phyloP scores from a whole-genome alignment of 805 yeast genomes.

The Yamadazyma akitaensis region DNA sequence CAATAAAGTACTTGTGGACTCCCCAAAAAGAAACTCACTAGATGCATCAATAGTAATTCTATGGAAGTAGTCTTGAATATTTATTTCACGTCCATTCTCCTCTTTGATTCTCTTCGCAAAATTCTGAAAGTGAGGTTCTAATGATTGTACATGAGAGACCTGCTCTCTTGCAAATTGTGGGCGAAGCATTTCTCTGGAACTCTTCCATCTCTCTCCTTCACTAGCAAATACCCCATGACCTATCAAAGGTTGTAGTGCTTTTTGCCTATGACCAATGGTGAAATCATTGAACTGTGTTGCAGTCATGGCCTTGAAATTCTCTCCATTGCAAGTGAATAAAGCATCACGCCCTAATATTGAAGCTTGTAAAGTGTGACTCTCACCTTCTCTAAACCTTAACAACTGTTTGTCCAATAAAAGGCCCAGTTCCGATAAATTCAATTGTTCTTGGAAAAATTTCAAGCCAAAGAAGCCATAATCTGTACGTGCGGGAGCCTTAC shows the following conservation, averaged over 20 bases:
- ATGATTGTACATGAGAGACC: constrained; percentile 28
- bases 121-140: constrained; percentile 32
- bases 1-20: constrained; percentile 22
- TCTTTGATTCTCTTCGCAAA: constrained; percentile 21
- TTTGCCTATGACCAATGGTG: constrained; percentile 27
- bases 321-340: constrained; percentile 32
- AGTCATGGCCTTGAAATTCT: constrained; percentile 32
- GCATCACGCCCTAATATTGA: constrained; percentile 8
- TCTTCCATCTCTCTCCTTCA: constrained; percentile 38
- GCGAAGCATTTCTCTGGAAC: constrained; percentile 34
- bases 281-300: constrained; percentile 39
- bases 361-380: constrained; percentile 3
- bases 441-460: constrained; percentile 2
- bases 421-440: constrained; percentile 3
- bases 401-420: constrained; percentile 4
- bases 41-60: constrained; percentile 38
- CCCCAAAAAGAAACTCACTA: constrained; percentile 41
- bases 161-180: constrained; percentile 40
- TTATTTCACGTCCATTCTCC: constrained; percentile 20
- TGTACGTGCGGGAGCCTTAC: neutral
- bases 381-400: neutral
- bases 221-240: constrained; percentile 40
- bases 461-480: constrained; percentile 3
- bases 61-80: constrained; percentile 34
- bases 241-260: constrained; percentile 26